Evolutionary conservation across 108 stramenopile species (phyloP), one percentile per base, ranked within the genome.

Genomic region (Discostella pseudostelligera): DNA sequence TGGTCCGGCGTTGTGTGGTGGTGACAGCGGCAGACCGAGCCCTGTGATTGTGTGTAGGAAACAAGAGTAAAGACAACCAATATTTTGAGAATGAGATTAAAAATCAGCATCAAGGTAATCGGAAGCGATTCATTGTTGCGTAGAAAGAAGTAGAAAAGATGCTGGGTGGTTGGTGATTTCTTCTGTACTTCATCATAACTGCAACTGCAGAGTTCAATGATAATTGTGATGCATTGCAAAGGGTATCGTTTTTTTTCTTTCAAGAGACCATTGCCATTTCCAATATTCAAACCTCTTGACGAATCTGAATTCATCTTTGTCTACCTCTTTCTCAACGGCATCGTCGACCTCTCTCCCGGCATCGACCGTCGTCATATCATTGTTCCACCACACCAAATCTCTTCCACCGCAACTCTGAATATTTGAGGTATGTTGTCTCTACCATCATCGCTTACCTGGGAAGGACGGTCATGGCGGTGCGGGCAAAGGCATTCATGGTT

Each of bases 381-480:
- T 5, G 32, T 32, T 32, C 32, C 32, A 32, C 49, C 11, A 4
- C 8, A 22, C 11, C 21, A 24, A 24, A 20, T 19, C 16, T 0
- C 21, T 20, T 3, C 16, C 16, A 1, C 21, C 46, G 8, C 44
- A 16, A 3, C 44, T 7, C 22, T 19, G 21, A 48, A 48, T 48
- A 17, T 16, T 48, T 48, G 14, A 8, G 47, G 1, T 19, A 24
- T 10, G 21, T 13, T 50, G 3, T 25, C n/a, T n/a, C n/a, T n/a
- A n/a, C n/a, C 49, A 25, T 20, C 22, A 1, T 6, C 24, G 8
- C 67, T 59, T 67, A 74, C 73, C 73, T 74, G 25, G 73, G 73
- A 35, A 74, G 73, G 73, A 45, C 73, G 42, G 48, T 74, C 51
- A 67, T 67, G 26, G 73, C 73, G 51, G 65, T 67, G 59, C 73